Evolutionary conservation across 2,329 filamentous ascomycete species (phyloP).

Genomic region (Diaporthe citrichinensis): DNA sequence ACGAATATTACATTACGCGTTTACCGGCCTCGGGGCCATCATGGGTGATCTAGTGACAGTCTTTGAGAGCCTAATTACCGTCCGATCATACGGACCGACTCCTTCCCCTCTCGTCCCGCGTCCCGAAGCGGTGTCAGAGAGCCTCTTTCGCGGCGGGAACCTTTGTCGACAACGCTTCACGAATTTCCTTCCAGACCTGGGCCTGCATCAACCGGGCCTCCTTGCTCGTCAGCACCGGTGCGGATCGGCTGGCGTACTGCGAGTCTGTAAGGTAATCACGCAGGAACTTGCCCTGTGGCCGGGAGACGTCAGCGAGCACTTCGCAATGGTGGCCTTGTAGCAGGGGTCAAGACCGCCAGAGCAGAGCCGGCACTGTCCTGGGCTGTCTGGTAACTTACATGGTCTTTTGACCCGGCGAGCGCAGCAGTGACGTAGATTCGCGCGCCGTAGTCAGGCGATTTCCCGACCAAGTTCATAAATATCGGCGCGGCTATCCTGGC

Average conservation of each 20-base stretch:
- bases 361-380: background rate
- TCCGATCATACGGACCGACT: background rate
- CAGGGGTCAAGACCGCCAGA: too few relatives aligned
- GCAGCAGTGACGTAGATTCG: slow-evolving; percentile 32
- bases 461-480: slow-evolving; percentile 9
- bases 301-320: background rate
- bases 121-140: background rate
- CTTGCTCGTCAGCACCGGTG: slow-evolving; percentile 19
- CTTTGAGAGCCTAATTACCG: background rate
- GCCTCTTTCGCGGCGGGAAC: background rate
- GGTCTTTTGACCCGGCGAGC: slow-evolving; percentile 27
- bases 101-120: background rate
- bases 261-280: slow-evolving; percentile 33
- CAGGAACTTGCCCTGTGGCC: slow-evolving; percentile 37
- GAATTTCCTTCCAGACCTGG: slow-evolving; percentile 38
- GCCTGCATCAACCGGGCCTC: slow-evolving; percentile 28
- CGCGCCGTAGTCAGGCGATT: slow-evolving; percentile 35
- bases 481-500: slow-evolving; percentile 28
- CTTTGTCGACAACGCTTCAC: slow-evolving; percentile 4
- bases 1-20: background rate
- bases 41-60: background rate
- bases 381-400: background rate
- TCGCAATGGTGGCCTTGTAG: background rate
- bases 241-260: slow-evolving; percentile 35
- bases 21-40: background rate